Conservation (phyloP, 2,329 filamentous ascomycete species). For the Fusarium anguioides region DNA sequence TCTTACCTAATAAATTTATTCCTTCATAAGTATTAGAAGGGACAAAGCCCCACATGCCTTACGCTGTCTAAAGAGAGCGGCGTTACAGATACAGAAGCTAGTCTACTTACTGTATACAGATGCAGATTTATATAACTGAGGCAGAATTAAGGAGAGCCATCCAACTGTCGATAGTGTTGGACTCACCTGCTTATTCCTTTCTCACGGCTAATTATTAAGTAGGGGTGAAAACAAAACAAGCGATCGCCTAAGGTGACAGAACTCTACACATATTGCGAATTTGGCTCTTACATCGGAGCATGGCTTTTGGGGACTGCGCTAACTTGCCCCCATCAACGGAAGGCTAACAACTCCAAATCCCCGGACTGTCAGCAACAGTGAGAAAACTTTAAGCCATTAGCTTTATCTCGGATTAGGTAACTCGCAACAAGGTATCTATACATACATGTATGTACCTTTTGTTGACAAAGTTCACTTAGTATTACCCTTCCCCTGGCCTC, state of each 20-base stretch:
- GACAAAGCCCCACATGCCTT: no score
- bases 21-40: no score
- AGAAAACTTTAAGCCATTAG: slow-evolving; percentile 12
- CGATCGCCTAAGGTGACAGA: slow-evolving; percentile 3
- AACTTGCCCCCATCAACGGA: not conserved
- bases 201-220: not conserved
- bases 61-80: no score
- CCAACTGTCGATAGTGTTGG: not conserved
- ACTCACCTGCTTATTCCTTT: slow-evolving; percentile 5
- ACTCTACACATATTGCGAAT: slow-evolving; percentile 20
- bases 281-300: not conserved
- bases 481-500: not conserved
- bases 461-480: slow-evolving; percentile 2
- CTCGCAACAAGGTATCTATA: not conserved
- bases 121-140: slow-evolving; percentile 21
- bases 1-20: no score
- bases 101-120: not conserved
- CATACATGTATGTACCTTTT: not conserved
- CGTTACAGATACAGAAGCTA: not conserved
- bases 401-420: slow-evolving; percentile 37
- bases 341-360: slow-evolving; percentile 2
- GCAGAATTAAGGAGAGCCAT: slow-evolving; percentile 16
- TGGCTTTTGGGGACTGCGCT: slow-evolving; percentile 13
- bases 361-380: slow-evolving; percentile 31
- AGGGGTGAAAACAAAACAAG: not conserved